These are phyloP conservation scores for Aspergillus quadricinctus DNA, from an alignment of 2,329 filamentous ascomycete genomes.

Conservation along the genomic window DNA sequence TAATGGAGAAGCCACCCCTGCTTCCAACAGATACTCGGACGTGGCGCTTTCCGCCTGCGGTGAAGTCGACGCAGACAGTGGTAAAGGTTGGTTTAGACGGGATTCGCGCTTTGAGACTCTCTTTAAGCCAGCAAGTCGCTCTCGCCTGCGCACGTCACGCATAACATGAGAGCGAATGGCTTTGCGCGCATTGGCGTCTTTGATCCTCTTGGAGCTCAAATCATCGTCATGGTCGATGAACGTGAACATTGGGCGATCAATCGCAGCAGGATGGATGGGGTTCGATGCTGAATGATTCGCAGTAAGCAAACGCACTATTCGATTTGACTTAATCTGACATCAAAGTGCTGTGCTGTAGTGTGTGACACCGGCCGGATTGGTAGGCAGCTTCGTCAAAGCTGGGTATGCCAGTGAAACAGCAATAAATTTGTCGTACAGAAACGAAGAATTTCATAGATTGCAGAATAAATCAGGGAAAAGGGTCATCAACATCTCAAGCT, in stretches of 20 bases:
- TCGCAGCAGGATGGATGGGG: slow-evolving; percentile 15
- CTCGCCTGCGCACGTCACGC: slow-evolving; percentile 40
- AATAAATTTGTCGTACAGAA: neutral
- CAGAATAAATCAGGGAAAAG: neutral
- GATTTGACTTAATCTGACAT: neutral
- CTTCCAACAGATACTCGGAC: slow-evolving; percentile 11
- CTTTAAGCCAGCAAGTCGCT: slow-evolving; percentile 36
- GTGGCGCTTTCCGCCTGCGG: slow-evolving; percentile 3
- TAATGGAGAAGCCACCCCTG: slow-evolving; percentile 12
- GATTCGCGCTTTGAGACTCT: slow-evolving; percentile 28
- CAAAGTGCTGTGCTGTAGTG: neutral
- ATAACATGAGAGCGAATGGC: slow-evolving; percentile 42
- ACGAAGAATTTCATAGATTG: neutral
- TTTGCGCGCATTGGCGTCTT: slow-evolving; percentile 35
- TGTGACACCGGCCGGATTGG: neutral
- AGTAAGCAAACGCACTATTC: neutral
- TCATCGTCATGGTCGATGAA: slow-evolving; percentile 42
- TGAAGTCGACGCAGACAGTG: slow-evolving; percentile 8
- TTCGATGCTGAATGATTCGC: neutral
- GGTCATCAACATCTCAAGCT: neutral
- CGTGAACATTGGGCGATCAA: slow-evolving; percentile 33
- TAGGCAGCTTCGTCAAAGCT: neutral
- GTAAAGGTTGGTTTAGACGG: slow-evolving; percentile 7
- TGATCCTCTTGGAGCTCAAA: slow-evolving; percentile 35
- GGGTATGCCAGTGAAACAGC: neutral